Evolutionary conservation across 2,329 filamentous ascomycete genomes (phyloP).

Genomic region (Passalora sequoiae): DNA sequence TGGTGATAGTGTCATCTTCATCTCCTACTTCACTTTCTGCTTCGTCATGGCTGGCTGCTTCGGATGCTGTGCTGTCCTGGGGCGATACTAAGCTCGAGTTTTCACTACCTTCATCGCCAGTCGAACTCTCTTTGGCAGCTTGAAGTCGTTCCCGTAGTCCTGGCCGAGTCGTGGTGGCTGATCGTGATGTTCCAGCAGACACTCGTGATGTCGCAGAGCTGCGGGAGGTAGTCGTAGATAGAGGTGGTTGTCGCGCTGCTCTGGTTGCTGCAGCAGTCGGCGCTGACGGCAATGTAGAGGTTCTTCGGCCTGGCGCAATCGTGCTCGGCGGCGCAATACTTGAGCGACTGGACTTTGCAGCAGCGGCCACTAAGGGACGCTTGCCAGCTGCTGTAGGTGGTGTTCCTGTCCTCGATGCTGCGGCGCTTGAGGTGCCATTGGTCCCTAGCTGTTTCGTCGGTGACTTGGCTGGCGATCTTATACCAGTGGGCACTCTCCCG

Average conservation of each 20-base stretch:
- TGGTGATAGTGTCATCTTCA: constrained; percentile 23
- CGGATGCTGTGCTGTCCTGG: constrained; percentile 5
- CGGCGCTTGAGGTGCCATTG: constrained; percentile 49
- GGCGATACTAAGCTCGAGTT: constrained; percentile 6
- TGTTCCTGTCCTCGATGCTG: constrained; percentile 60
- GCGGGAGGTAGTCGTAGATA: constrained; percentile 6
- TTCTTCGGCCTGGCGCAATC: constrained; percentile 24
- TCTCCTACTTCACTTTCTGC: constrained; percentile 19
- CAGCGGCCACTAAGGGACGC: constrained; percentile 35
- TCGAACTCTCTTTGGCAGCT: constrained; percentile 23
- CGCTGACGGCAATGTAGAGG: constrained; percentile 34
- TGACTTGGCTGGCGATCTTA: constrained; percentile 70
- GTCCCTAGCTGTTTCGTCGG: constrained; percentile 66
- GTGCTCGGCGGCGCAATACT: constrained; percentile 45
- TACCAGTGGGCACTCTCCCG: constrained; percentile 51
- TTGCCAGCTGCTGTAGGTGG: constrained; percentile 51
- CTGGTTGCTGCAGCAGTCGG: not conserved
- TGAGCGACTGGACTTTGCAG: constrained; percentile 40
- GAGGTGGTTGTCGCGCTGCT: constrained; percentile 4
- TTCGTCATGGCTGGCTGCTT: constrained; percentile 18
- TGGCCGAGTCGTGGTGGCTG: constrained; percentile 13
- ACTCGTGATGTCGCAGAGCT: constrained; percentile 11
- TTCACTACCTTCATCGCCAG: constrained; percentile 23
- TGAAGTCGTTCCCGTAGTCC: constrained; percentile 16
- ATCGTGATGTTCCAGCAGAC: constrained; percentile 10